Percentiles rank a stretch among this genome's conserved stretches.
Conservation (phyloP, 768 basidiomycete species). For the Termitomyces sp. region DNA sequence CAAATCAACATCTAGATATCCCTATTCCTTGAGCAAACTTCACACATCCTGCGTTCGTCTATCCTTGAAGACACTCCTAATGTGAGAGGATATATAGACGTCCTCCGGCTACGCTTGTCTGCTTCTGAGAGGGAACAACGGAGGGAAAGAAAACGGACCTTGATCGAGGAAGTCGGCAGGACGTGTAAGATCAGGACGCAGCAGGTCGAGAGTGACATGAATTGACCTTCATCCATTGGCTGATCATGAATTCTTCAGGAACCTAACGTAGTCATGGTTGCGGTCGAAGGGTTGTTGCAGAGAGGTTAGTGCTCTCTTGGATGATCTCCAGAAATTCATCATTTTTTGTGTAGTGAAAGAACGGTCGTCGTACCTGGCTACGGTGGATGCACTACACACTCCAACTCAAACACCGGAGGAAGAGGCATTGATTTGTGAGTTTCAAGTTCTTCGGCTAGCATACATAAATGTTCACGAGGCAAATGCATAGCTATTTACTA, state of each 20-base stretch:
- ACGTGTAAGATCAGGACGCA: conserved; percentile 1
- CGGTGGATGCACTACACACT: neutral
- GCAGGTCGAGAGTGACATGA: neutral
- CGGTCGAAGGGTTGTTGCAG: conserved; percentile 1
- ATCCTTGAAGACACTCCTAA: conserved; percentile 16
- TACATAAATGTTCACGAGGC: neutral
- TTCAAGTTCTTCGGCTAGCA: neutral
- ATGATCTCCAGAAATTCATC: neutral
- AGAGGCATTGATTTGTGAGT: conserved; percentile 9
- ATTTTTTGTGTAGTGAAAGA: neutral
- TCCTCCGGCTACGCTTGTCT: conserved; percentile 13
- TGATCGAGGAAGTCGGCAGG: conserved; percentile 5
- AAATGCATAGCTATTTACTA: conserved; percentile 2
- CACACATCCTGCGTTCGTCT: conserved; percentile 13
- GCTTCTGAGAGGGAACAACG: neutral
- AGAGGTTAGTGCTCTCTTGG: neutral
- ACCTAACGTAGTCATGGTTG: neutral
- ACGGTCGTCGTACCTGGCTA: conserved; percentile 1
- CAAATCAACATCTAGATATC: conserved; percentile 16
- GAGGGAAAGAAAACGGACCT: neutral
- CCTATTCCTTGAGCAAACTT: conserved; percentile 20
- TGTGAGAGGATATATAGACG: conserved; percentile 22
- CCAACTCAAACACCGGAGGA: conserved; percentile 4
- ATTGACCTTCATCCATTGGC: neutral
- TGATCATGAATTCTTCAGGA: neutral